These are phyloP conservation scores for Dioszegia hungarica DNA, from an alignment of 768 basidiomycete species.

Conservation along the genomic window DNA sequence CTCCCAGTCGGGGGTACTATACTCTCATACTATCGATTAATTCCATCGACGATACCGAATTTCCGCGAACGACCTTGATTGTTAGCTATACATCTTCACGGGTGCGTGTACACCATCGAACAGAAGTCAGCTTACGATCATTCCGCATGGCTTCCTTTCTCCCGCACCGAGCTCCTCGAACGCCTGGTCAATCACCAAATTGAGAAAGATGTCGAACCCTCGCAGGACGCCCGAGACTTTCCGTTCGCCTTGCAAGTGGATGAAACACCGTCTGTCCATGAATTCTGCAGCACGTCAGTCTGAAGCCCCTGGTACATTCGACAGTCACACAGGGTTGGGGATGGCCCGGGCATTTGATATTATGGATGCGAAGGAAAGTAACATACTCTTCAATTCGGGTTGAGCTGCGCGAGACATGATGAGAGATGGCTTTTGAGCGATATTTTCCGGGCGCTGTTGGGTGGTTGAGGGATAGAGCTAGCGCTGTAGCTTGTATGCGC, in stretches of 20 bases:
- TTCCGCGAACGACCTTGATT: slow-evolving; percentile 85
- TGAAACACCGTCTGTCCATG: slow-evolving; percentile 96
- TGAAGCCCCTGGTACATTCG: no score
- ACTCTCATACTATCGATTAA: slow-evolving; percentile 43
- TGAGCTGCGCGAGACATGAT: slow-evolving; percentile 63
- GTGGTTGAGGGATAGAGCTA: no score
- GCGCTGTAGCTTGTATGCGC: no score
- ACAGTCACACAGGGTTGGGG: not conserved
- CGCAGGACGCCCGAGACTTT: slow-evolving; percentile 92
- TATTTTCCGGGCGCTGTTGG: no score
- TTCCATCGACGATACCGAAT: slow-evolving; percentile 95
- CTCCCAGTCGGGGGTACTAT: slow-evolving; percentile 14
- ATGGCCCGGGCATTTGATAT: not conserved
- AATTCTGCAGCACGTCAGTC: slow-evolving; percentile 58
- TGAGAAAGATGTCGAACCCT: slow-evolving; percentile 97
- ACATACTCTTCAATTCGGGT: slow-evolving; percentile 92
- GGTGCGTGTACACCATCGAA: not conserved
- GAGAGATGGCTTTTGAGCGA: not conserved
- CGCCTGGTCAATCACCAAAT: slow-evolving; percentile 94
- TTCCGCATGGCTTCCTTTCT: slow-evolving; percentile 84
- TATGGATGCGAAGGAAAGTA: not conserved
- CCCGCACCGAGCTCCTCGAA: slow-evolving; percentile 84
- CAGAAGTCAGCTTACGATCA: slow-evolving; percentile 61
- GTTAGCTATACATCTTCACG: not conserved
- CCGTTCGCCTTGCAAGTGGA: slow-evolving; percentile 82